Evolutionary conservation across 805 yeast genomes (phyloP).

Genomic region (Priceomyces castillae): DNA sequence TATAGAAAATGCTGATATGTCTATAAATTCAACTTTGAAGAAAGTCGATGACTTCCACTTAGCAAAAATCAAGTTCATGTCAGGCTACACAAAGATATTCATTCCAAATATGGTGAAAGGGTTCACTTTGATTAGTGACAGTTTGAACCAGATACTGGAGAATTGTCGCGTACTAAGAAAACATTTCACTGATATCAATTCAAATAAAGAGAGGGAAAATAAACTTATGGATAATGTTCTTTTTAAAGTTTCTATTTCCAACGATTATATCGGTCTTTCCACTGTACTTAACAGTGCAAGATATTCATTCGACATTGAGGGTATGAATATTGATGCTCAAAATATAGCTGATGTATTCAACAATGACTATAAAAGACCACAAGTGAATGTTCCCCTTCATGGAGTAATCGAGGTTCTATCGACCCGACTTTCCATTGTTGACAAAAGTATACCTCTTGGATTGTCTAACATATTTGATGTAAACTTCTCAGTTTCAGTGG

Average conservation of each 20-base stretch:
- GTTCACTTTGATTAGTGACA: constrained; percentile 11
- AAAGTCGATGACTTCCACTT: constrained; percentile 10
- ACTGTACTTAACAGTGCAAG: constrained; percentile 29
- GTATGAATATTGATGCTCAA: constrained; percentile 18
- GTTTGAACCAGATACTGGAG: constrained; percentile 4
- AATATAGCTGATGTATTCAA: constrained; percentile 20
- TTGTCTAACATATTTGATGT: constrained; percentile 46
- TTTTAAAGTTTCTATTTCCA: constrained; percentile 22
- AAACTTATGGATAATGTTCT: constrained; percentile 11
- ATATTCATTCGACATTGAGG: constrained; percentile 36
- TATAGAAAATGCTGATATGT: constrained; percentile 26
- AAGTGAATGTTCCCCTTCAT: constrained; percentile 22
- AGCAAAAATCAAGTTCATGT: constrained; percentile 13
- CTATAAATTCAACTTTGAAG: constrained; percentile 13
- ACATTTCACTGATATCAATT: not conserved
- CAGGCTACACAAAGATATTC: constrained; percentile 32
- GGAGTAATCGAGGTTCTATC: constrained; percentile 45
- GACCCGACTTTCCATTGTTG: constrained; percentile 38
- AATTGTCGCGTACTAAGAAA: constrained; percentile 3
- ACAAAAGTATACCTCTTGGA: constrained; percentile 36
- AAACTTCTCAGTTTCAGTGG: constrained; percentile 41
- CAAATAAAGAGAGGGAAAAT: not conserved
- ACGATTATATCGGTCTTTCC: constrained; percentile 37
- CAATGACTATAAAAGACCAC: constrained; percentile 1
- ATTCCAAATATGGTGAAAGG: constrained; percentile 23